Evolutionary conservation across 2,329 filamentous ascomycete species (phyloP), one percentile per base, ranked within the genome.

Genomic region (Fusarium hostae): DNA sequence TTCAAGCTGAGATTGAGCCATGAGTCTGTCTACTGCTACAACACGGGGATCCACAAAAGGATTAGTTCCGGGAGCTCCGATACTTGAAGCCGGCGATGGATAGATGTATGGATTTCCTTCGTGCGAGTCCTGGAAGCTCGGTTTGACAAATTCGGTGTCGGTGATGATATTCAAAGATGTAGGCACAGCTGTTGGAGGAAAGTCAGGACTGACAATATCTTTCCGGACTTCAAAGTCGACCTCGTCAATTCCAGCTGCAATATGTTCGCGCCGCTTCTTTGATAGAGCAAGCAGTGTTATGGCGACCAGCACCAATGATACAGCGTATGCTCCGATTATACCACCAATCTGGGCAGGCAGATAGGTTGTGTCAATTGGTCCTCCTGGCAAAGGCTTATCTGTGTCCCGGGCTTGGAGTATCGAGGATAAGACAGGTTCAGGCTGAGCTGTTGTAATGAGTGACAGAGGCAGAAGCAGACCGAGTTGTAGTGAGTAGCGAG

Each of bases 321-420:
- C 81, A 64, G 95, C 86, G 88, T 98, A 98, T 65, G 93, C 91
- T 68, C 91, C 94, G 65, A 95, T 87, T 66, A 98, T 92, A 73
- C 91, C 94, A 71, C 92, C 92, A 74, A 98, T 91, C 81, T 98
- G 92, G 65, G 90, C 91, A 22, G 94, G 94, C 26, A 98, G 88
- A 61, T 92, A 89, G 22, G 86, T 82, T 70, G 84, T 83, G 79
- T 94, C 84, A 52, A 89, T 80, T 40, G 90, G 88, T 75, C 86
- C 81, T 60, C 85, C 84, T 43, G 90, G 90, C 47, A 90, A 79
- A 12, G 90, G 87, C 11, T 88, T 89, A 81, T 90, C 83, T 80
- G 89, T 86, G 72, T 77, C 63, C 68, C 75, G 76, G 51, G 79
- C 57, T 35, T 75, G 48, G 37, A 72, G 68, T 35, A 71, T 59